These are phyloP conservation scores for Aegilops tauschii DNA, from an alignment of 176 grass and related monocot genomes.

Conservation along the genomic window DNA sequence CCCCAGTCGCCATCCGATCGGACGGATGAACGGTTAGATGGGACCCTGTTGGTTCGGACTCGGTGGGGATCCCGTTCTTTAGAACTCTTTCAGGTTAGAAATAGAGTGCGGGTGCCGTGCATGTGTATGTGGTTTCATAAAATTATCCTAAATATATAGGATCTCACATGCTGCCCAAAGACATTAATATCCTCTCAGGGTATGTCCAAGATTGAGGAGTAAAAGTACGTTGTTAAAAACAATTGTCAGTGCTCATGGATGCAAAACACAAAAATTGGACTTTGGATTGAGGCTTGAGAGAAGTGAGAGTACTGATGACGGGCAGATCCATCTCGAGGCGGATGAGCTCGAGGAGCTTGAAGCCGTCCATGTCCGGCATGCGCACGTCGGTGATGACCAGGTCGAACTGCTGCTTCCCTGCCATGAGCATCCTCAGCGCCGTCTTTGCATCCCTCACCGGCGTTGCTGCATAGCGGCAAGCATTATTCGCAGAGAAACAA, in stretches of 20 bases:
- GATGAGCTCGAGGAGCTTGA: slow-evolving; percentile 51
- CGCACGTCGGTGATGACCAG: slow-evolving; percentile 55
- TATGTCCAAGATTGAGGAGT: too few relatives aligned
- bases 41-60: neutral
- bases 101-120: neutral
- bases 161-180: neutral
- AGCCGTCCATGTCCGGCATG: slow-evolving; percentile 62
- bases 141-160: neutral
- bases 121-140: neutral
- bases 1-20: neutral
- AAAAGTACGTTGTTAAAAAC: too few relatives aligned
- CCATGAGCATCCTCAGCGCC: slow-evolving; percentile 46
- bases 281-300: neutral
- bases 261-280: neutral
- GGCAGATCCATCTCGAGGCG: slow-evolving; percentile 36
- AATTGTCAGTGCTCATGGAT: neutral
- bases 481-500: neutral
- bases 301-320: slow-evolving; percentile 43
- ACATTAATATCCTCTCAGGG: neutral
- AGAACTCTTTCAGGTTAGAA: neutral
- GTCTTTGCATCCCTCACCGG: neutral
- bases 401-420: slow-evolving; percentile 48
- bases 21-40: neutral
- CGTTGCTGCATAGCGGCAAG: slow-evolving; percentile 41
- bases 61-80: neutral